phyloP scores from a whole-genome alignment of 805 yeast genomes.

The Candida loeiensis region DNA sequence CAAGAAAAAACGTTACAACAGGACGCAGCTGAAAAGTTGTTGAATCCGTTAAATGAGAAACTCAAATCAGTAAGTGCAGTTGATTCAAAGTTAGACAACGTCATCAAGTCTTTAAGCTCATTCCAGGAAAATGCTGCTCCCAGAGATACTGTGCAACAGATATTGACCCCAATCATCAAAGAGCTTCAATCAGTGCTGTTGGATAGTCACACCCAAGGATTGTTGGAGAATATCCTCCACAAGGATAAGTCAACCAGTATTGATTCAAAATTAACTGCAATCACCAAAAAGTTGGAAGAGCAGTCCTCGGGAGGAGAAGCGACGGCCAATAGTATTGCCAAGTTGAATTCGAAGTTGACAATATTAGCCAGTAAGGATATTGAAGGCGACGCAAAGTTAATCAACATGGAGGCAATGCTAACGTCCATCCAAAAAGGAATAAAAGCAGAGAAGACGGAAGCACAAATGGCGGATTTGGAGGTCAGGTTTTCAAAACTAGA shows the following conservation, averaged over 20 bases:
- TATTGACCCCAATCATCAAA: conserved; percentile 25
- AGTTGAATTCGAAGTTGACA: neutral
- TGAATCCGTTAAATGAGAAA: neutral
- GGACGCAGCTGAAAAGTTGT: neutral
- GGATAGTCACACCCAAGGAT: conserved; percentile 16
- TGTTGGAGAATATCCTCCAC: conserved; percentile 16
- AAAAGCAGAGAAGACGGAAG: conserved; percentile 4
- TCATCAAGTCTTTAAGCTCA: neutral
- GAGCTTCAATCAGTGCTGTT: conserved; percentile 25
- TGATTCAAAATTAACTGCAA: conserved; percentile 4
- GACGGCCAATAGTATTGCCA: neutral
- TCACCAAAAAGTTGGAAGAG: conserved; percentile 3
- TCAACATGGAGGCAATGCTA: neutral
- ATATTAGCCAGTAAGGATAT: neutral
- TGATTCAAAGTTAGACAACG: neutral
- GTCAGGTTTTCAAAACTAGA: conserved; percentile 1
- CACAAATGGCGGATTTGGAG: conserved; percentile 12
- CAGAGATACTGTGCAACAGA: conserved; percentile 14
- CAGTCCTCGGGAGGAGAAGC: neutral
- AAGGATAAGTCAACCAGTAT: conserved; percentile 2
- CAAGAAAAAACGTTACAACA: too few relatives aligned
- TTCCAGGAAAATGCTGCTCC: conserved; percentile 12
- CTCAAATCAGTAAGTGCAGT: neutral
- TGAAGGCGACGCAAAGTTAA: conserved; percentile 1
- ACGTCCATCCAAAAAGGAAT: neutral